Base-by-base conservation (phyloP, 2,329 filamentous ascomycete species). In the Hymenoscyphus scutula region DNA sequence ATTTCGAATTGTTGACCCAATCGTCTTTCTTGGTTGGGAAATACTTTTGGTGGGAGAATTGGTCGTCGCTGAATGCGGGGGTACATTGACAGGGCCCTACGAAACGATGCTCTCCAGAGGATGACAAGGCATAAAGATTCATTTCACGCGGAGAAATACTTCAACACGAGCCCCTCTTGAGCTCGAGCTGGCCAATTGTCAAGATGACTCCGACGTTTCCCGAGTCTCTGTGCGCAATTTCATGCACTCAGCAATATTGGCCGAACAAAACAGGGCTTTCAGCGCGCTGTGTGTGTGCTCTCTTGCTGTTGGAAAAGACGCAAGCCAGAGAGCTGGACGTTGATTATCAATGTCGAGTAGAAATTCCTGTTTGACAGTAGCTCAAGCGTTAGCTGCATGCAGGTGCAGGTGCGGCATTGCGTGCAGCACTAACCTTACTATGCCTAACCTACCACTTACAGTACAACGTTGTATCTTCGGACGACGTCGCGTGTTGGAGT, bases 91-190 rank as follows among this genome's bases (percentile, higher is more conserved):
- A 54, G 25, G 53, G 19, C n/a, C 45, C 34, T 37, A 17, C 34
- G 34, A 37, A 37, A 37, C 34, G 34, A 37, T 37, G 34, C 34
- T 17, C 34, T 37, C 13, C 34, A 37, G 32, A 37, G 32, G 32
- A 37, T 30, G 30, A 30, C 63, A 67, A 67, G 64, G 67, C 68
- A 69, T 68, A 63, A 61, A 56, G 48, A 56, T 65, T 71, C 69
- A 68, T 69, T 70, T 69, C 60, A 64, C 56, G 53, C 67, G 69
- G 70, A 71, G 66, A 70, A 70, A 65, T 67, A 66, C 38, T 63
- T 62, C 57, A 51, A 66, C 65, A 70, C 66, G 66, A 67, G 64
- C 65, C 68, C 60, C 54, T 53, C 32, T 17, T 51, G 45, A 55
- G 57, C 59, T 63, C 45, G 45, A 45, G 63, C 53, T 64, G 63